Conservation (phyloP, 768 basidiomycete genomes). For the Phylloporus sp. region DNA sequence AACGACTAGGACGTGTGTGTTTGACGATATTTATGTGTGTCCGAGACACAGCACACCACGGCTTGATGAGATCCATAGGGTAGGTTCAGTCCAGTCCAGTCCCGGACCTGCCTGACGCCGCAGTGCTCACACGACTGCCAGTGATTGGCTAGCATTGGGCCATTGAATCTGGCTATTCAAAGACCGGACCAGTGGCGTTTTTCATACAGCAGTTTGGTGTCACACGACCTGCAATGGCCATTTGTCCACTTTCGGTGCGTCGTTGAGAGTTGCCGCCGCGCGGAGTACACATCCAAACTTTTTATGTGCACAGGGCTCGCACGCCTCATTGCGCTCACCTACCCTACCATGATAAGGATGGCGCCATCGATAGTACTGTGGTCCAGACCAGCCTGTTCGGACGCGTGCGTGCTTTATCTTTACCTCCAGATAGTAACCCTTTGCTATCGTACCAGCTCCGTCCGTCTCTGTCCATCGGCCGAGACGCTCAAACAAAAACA, state of each 20-base stretch:
- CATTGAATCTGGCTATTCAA: neutral
- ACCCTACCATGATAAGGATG: neutral
- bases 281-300: neutral
- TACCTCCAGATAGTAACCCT: no score
- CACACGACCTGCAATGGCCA: conserved; percentile 18
- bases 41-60: neutral
- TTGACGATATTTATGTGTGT: conserved; percentile 15
- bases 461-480: no score
- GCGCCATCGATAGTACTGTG: no score
- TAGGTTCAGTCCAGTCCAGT: no score
- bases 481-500: no score
- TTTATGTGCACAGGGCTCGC: neutral
- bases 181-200: neutral
- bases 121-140: conserved; percentile 18
- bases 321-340: neutral
- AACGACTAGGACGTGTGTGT: neutral
- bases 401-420: no score
- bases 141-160: neutral
- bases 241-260: no score
- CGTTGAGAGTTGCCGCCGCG: no score
- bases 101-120: no score
- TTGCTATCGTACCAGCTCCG: no score
- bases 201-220: conserved; percentile 2
- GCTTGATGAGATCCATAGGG: no score
- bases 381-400: no score